phyloP scores from a whole-genome alignment of 2,329 filamentous ascomycete genomes.

The Madurella fahalii region DNA sequence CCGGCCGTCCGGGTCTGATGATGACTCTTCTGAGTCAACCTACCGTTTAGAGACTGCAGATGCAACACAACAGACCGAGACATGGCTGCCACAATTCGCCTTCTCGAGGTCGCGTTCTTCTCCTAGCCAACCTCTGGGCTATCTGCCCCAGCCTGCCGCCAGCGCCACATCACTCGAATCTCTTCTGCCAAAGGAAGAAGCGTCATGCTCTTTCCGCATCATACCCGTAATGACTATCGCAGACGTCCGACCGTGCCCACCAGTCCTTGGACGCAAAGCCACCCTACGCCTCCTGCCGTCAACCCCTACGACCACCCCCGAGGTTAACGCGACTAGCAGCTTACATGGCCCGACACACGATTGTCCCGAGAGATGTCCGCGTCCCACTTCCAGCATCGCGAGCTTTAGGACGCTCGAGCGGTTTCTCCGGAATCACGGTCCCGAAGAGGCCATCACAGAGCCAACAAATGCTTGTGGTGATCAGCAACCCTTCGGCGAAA shows the following conservation, averaged over 20 bases:
- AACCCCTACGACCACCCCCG: neutral
- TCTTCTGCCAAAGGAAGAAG: neutral
- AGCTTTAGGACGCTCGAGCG: too few relatives aligned
- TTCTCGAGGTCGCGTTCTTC: neutral
- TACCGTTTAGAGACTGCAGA: neutral
- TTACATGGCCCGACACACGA: too few relatives aligned
- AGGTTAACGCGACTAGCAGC: too few relatives aligned
- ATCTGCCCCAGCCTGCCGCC: neutral
- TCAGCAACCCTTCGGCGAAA: too few relatives aligned
- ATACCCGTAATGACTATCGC: slow-evolving; percentile 15
- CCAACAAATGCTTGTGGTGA: too few relatives aligned
- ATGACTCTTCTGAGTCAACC: neutral
- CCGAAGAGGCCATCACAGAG: too few relatives aligned
- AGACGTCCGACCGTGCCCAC: slow-evolving; percentile 9
- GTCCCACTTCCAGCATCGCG: too few relatives aligned
- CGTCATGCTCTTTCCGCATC: slow-evolving; percentile 1
- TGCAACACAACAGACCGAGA: neutral
- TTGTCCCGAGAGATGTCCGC: too few relatives aligned
- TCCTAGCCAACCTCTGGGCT: neutral
- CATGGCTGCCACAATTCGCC: neutral
- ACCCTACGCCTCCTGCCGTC: neutral
- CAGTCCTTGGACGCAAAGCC: neutral
- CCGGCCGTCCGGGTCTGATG: neutral
- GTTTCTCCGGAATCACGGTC: neutral
- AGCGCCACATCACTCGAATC: slow-evolving; percentile 1